Percentiles rank a stretch among this genome's conserved stretches.
These are phyloP conservation scores for Candida dendrica DNA, from an alignment of 805 yeast genomes.

Conservation along the genomic window DNA sequence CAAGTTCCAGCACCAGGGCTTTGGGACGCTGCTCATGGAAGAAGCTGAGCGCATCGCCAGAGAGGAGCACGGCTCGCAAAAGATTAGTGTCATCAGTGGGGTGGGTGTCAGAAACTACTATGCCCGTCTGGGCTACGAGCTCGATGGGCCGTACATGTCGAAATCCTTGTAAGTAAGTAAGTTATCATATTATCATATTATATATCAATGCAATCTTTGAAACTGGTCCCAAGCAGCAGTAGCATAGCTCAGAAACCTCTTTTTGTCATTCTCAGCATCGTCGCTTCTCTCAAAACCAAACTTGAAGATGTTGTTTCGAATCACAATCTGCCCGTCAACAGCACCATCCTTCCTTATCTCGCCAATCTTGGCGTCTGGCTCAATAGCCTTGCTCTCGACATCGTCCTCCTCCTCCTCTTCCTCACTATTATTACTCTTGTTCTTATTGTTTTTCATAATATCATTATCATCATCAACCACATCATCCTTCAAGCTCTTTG, in stretches of 20 bases:
- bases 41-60: constrained; percentile 95
- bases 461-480: constrained; percentile 11
- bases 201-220: constrained; percentile 1
- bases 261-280: constrained; percentile 12
- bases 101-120: constrained; percentile 97
- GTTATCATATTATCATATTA: neutral
- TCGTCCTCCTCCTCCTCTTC: constrained; percentile 16
- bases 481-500: neutral
- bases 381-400: constrained; percentile 28
- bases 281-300: constrained; percentile 14
- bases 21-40: constrained; percentile 95
- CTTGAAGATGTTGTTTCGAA: constrained; percentile 15
- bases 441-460: constrained; percentile 3
- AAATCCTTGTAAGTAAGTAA: constrained; percentile 26
- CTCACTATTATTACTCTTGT: constrained; percentile 13
- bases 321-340: constrained; percentile 12
- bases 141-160: constrained; percentile 99
- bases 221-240: constrained; percentile 29
- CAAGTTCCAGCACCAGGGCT: constrained; percentile 98
- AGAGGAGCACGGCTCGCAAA: constrained; percentile 89
- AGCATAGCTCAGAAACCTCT: constrained; percentile 26
- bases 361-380: constrained; percentile 24
- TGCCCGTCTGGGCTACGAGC: constrained; percentile 79
- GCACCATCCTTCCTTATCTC: constrained; percentile 5
- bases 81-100: constrained; percentile 92